A percentile compares a stretch with the other conserved stretches of the same genome.
Conservation (phyloP, 768 basidiomycete genomes). For the Tylopilus felleus region DNA sequence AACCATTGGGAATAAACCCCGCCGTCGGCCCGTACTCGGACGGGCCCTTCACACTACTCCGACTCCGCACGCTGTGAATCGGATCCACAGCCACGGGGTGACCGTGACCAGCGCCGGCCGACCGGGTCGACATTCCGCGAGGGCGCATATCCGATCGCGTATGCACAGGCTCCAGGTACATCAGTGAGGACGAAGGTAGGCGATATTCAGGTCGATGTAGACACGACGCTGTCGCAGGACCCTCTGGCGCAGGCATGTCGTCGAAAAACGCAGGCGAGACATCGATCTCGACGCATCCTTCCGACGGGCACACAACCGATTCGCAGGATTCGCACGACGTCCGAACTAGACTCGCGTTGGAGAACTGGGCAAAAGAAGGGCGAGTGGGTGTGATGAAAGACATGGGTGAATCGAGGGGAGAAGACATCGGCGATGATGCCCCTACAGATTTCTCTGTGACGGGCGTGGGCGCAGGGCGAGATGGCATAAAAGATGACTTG, state of each 20-base stretch:
- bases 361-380: slow-evolving; percentile 4
- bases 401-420: slow-evolving; percentile 13
- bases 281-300: slow-evolving; percentile 26
- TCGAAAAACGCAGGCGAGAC: slow-evolving; percentile 46
- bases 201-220: slow-evolving; percentile 31
- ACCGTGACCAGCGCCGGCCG: neutral
- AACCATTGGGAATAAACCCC: slow-evolving; percentile 26
- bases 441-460: slow-evolving; percentile 2
- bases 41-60: neutral
- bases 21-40: slow-evolving; percentile 27
- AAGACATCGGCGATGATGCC: neutral
- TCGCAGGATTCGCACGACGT: slow-evolving; percentile 20
- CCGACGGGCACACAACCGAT: slow-evolving; percentile 14
- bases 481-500: slow-evolving; percentile 3
- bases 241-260: slow-evolving; percentile 42
- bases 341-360: slow-evolving; percentile 1
- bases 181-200: slow-evolving; percentile 15
- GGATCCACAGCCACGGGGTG: neutral
- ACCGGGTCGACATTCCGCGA: neutral
- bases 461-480: neutral
- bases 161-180: slow-evolving; percentile 18
- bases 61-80: neutral
- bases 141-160: slow-evolving; percentile 7
- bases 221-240: slow-evolving; percentile 41
- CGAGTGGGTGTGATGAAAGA: slow-evolving; percentile 1